phyloP scores from a whole-genome alignment of 345 rosid genomes.

The Linum lewisii region DNA sequence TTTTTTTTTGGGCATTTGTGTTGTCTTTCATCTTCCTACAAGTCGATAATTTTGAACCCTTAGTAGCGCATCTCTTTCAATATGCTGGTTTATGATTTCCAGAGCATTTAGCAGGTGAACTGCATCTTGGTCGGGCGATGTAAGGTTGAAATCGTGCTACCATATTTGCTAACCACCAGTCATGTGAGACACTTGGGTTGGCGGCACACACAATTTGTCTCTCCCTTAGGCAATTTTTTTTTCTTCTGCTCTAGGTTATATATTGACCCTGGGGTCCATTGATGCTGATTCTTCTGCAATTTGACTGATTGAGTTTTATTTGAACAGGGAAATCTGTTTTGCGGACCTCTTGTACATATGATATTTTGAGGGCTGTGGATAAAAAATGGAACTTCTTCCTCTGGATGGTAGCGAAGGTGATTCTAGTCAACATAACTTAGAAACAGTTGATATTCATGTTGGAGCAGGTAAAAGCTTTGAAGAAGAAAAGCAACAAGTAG shows the following conservation, averaged over 20 bases:
- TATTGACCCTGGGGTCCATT: neutral
- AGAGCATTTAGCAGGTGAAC: no score
- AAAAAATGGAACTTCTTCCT: slow-evolving; percentile 50
- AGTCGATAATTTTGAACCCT: no score
- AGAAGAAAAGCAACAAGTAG: slow-evolving; percentile 30
- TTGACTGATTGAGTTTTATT: slow-evolving; percentile 11
- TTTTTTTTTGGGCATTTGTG: no score
- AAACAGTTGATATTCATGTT: slow-evolving; percentile 17
- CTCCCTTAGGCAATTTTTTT: neutral
- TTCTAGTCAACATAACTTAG: slow-evolving; percentile 31
- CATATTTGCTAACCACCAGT: neutral
- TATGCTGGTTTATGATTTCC: no score
- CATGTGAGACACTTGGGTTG: neutral
- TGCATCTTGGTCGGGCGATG: no score
- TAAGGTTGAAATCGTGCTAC: neutral
- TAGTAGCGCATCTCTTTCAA: no score
- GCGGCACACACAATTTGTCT: no score
- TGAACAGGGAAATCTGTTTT: slow-evolving; percentile 24
- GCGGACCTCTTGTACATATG: slow-evolving; percentile 12
- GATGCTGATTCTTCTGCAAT: slow-evolving; percentile 9
- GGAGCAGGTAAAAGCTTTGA: slow-evolving; percentile 29
- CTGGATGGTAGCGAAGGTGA: slow-evolving; percentile 37
- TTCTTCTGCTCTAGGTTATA: neutral
- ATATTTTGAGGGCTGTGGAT: slow-evolving; percentile 13
- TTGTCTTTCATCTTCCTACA: no score